Base-by-base conservation (phyloP, 1,284 basidiomycete genomes). In the Pseudozyma tsukubaensis region DNA sequence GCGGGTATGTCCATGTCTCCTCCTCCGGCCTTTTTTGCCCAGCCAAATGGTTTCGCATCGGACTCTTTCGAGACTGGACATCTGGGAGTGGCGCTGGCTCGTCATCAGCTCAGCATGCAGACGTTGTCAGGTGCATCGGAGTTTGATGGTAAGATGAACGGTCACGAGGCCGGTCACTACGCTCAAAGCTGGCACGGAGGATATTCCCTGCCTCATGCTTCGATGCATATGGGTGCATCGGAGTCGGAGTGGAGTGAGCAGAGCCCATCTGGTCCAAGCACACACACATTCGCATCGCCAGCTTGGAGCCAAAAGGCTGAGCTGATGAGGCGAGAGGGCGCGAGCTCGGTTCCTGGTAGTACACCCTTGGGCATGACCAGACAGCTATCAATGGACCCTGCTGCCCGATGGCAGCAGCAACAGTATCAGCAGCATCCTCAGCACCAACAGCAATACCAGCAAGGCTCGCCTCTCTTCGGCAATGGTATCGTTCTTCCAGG, bases 211-310 rank as follows among this genome's bases (percentile, higher is more conserved):
- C 49, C 48, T 4, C 67, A 55, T 19, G 40, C 37, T 8, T 12
- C 44, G 5, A 18, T 47, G 43, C 60, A 70, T 21, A 45, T 61
- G 40, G 49, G 49, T 4, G 42, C 53, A 1, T 24, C 56, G 39
- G 67, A 70, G 34, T 70, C 60, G 7, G 67, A 70, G 12, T 70
- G 67, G 67, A 70, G 67, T 57, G 67, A 63, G 35, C 67, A 59
- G 35, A 70, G 67, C 39, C 67, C 67, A 4, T 68, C 66, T 1
- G 66, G 54, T 3, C 59, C 59, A 3, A 63, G 66, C 35, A 42
- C 56, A 16, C 67, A 63, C 24, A 42, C 52, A 0, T 70, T 70
- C 42, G 67, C 60, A 3, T 70, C 67, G 24, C 67, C 67, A 2
- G 57, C 60, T 18, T 70, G 67, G 67, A 70, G 67, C 34, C 67